Base-by-base conservation (phyloP, 192 early-diverging fungal genomes). In the Borealophlyctis nickersoniae region DNA sequence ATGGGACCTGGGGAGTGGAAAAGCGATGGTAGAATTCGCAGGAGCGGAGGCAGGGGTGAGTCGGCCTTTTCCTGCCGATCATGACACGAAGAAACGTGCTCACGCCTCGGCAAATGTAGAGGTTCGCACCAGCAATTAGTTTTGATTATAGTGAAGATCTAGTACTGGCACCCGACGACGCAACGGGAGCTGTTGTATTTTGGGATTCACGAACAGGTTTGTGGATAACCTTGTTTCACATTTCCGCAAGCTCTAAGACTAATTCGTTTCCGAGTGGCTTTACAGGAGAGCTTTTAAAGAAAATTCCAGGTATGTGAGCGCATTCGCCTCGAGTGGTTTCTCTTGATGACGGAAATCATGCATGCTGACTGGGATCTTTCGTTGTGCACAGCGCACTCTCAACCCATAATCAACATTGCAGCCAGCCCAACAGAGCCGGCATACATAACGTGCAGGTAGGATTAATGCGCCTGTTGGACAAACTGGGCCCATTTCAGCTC, bases 1-100 rank as follows among this genome's bases (percentile, higher is more conserved):
- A 49, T 98, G 95, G 95, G 95, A 98, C 33, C 71, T 90, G 58
- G 73, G 76, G 14, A 87, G 79, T 24, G 92, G 92, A 0, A 81
- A 82, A 34, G 66, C 87, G 32, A 75, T 94, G 45, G 79, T 86
- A 66, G 77, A 82, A 14, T 98, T 87, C 70, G 74, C 79, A 50
- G 92, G 92, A 9, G 86, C 87, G 28, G 50, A 66, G 29, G 80
- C 87, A 60, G 70, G 64, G 69, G 70, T 77, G 69, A 57, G 45
- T 53, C 26, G 31, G 22, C 31, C 29, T 45, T 19, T 16, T 16
- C 39, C 26, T 45, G 3, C 31, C 36, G 57, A 26, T 59, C 14
- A 13, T 59, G 26, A 7, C 22, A 26, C 22, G 23, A 13, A 7
- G 13, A 5, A 54, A 13, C 9, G 22, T n/a, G 26, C 16, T 50